Percentiles rank a stretch among this genome's conserved stretches.
Evolutionary conservation across 208 protist genomes (phyloP).

Genomic region (Trichomonas gallinae): DNA sequence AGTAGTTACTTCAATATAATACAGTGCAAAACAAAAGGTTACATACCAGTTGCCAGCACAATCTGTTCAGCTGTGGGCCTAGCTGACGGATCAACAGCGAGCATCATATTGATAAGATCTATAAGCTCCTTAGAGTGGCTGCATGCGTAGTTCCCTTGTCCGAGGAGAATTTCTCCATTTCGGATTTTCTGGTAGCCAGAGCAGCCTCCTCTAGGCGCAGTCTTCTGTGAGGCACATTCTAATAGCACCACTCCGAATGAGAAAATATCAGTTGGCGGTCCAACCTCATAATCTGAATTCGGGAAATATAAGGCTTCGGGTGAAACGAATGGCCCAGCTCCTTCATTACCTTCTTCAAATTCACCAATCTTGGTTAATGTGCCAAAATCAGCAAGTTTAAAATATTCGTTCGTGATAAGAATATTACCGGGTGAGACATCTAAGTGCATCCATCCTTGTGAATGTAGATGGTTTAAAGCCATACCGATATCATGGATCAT

Average conservation of each 20-base stretch:
- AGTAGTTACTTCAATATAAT: not conserved
- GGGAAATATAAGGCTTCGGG: not conserved
- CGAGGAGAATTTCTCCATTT: not conserved
- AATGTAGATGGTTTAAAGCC: not conserved
- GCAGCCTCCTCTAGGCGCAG: not conserved
- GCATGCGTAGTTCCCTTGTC: not conserved
- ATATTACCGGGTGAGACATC: slow-evolving; percentile 8
- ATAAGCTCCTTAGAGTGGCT: not conserved
- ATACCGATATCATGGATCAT: not conserved
- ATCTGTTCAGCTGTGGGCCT: not conserved
- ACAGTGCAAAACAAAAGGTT: not conserved
- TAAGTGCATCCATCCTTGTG: not conserved
- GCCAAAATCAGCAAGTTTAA: slow-evolving; percentile 8
- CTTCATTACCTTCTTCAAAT: not conserved
- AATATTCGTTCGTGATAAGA: not conserved
- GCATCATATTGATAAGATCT: not conserved
- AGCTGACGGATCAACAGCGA: not conserved
- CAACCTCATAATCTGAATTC: not conserved
- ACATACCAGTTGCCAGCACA: not conserved
- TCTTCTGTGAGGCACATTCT: not conserved
- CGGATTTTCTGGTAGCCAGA: not conserved
- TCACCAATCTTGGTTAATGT: not conserved
- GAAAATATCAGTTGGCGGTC: not conserved
- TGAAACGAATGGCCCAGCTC: not conserved
- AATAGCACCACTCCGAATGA: not conserved